Evolutionary conservation across 2,329 filamentous ascomycete genomes (phyloP), one percentile per base, ranked within the genome.

Genomic region (Hypoxylon rubiginosum): DNA sequence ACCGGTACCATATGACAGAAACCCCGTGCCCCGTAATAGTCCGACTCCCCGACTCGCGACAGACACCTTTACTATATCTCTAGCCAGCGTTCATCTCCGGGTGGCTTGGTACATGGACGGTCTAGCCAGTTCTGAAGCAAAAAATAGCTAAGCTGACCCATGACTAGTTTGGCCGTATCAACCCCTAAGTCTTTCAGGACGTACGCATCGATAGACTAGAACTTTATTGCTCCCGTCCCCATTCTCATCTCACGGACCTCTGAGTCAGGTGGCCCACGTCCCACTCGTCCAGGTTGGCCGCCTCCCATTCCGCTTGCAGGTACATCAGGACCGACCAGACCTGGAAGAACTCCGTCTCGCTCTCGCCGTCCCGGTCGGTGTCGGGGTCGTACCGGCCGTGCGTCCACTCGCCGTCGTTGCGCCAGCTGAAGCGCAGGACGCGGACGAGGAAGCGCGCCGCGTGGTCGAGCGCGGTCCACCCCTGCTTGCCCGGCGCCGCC

Each of bases 231-330:
- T 54, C 21, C 71, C 36, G 64, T 50, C 52, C 59, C 59, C 46
- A 51, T 45, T 3, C 19, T 39, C 21, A 34, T 3, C 19, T 39
- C 21, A 34, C 50, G 10, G 69, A 58, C 21, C 41, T 53, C 46
- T 52, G 30, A 24, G 36, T 41, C 30, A 69, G 13, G 24, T 30
- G 43, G 6, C 26, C 19, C 26, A 26, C 52, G 24, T 73, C 72
- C 70, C 71, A 74, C 13, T 67, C 67, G 13, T 73, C 71, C 21
- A 72, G 48, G 43, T 73, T 72, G 17, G 66, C 71, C 8, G 70
- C 72, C 56, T 76, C 73, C 75, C 75, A 77, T 21, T 77, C 74
- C 0, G 64, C 69, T 62, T 76, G 75, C 26, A 76, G 49, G 36
- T 75, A 76, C 19, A 68, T 60, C 17, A 76, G 52, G 34, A 76